These are phyloP conservation scores for Candida sp. DNA, from an alignment of 1,139 yeast genomes.

Conservation along the genomic window DNA sequence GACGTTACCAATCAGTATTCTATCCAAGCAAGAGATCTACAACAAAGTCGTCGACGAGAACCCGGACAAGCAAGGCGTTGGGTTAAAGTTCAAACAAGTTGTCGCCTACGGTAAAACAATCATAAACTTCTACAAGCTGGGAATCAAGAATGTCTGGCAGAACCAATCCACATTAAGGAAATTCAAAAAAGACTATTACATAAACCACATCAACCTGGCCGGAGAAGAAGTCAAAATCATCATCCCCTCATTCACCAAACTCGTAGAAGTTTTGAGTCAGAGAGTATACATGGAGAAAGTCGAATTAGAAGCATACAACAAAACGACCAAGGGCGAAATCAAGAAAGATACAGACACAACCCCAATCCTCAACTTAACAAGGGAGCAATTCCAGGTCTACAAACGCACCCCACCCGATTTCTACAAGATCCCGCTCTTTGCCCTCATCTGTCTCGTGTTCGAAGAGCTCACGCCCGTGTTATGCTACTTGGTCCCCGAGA, in stretches of 20 bases:
- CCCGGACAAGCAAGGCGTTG: slow-evolving; percentile 20
- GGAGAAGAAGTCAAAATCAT: slow-evolving; percentile 29
- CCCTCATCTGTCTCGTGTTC: slow-evolving; percentile 55
- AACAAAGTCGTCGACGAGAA: slow-evolving; percentile 27
- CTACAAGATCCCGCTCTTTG: slow-evolving; percentile 66
- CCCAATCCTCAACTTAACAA: slow-evolving; percentile 38
- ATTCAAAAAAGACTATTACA: slow-evolving; percentile 24
- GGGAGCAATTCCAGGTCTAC: slow-evolving; percentile 58
- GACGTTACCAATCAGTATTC: slow-evolving; percentile 42
- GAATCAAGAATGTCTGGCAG: slow-evolving; percentile 55
- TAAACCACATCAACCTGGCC: slow-evolving; percentile 25
- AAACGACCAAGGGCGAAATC: slow-evolving; percentile 21
- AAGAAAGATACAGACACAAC: slow-evolving; percentile 17
- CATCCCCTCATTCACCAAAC: slow-evolving; percentile 28
- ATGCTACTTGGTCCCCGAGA: slow-evolving; percentile 60
- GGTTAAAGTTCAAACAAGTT: slow-evolving; percentile 37
- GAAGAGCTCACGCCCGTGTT: slow-evolving; percentile 69
- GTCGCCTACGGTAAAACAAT: slow-evolving; percentile 43
- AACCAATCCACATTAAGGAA: slow-evolving; percentile 29
- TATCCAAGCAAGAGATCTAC: slow-evolving; percentile 33
- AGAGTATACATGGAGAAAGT: slow-evolving; percentile 33
- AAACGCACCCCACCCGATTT: slow-evolving; percentile 64
- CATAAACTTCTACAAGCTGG: slow-evolving; percentile 53
- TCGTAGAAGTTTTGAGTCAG: slow-evolving; percentile 41
- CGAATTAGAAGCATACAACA: slow-evolving; percentile 23